Evolutionary conservation across 495 filamentous ascomycete genomes (phyloP).

Genomic region (Terfezia claveryi): DNA sequence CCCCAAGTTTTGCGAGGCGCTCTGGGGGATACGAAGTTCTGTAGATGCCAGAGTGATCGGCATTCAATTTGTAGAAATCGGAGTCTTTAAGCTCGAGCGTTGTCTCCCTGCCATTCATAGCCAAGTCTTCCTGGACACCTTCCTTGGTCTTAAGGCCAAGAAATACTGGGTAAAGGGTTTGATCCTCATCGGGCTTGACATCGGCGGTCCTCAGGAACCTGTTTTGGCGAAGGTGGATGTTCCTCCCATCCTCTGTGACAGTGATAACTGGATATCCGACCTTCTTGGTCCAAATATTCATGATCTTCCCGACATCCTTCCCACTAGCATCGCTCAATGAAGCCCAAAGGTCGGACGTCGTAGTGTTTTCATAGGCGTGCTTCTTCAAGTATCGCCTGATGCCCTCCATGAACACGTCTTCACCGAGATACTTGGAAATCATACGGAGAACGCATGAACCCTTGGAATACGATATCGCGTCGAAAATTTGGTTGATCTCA

Average conservation of each 20-base stretch:
- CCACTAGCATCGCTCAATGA: slow-evolving; percentile 76
- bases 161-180: slow-evolving; percentile 55
- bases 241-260: slow-evolving; percentile 34
- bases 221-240: slow-evolving; percentile 50
- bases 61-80: slow-evolving; percentile 62
- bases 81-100: slow-evolving; percentile 41
- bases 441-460: slow-evolving; percentile 89
- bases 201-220: slow-evolving; percentile 53
- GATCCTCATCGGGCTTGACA: slow-evolving; percentile 63
- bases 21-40: slow-evolving; percentile 47
- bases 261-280: slow-evolving; percentile 53
- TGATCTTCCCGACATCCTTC: slow-evolving; percentile 59
- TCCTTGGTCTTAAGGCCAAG: slow-evolving; percentile 44
- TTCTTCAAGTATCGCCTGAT: slow-evolving; percentile 82
- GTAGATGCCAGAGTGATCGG: slow-evolving; percentile 54
- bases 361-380: slow-evolving; percentile 67
- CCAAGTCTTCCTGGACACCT: slow-evolving; percentile 37
- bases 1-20: slow-evolving; percentile 47
- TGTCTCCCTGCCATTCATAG: slow-evolving; percentile 51
- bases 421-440: slow-evolving; percentile 88
- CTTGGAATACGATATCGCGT: slow-evolving; percentile 94
- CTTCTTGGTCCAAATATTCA: slow-evolving; percentile 62
- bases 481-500: slow-evolving; percentile 96
- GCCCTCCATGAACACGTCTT: slow-evolving; percentile 83
- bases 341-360: slow-evolving; percentile 79